Conservation (phyloP, 495 filamentous ascomycete genomes). For the Trichoderma erinaceum region DNA sequence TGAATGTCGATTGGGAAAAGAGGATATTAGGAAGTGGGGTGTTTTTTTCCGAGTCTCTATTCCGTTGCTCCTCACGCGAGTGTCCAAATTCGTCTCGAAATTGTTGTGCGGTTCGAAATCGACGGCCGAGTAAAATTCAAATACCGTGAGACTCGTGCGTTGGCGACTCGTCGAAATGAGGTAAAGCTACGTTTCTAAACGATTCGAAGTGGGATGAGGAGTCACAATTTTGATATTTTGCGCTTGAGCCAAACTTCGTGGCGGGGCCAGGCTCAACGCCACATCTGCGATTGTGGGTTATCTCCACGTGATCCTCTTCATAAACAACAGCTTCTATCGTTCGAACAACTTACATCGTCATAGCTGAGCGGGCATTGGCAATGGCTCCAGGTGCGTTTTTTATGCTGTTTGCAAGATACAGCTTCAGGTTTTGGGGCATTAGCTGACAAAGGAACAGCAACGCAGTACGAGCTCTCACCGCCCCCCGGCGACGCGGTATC, state of each 20-base stretch:
- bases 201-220: conserved; percentile 15
- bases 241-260: conserved; percentile 5
- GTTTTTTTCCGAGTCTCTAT: not conserved
- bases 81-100: not conserved
- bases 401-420: not conserved
- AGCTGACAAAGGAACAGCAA: conserved; percentile 34
- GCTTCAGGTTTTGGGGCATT: not conserved
- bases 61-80: not conserved
- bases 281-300: not conserved
- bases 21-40: conserved; percentile 13
- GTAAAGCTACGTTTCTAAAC: not conserved
- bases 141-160: not conserved
- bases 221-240: conserved; percentile 19
- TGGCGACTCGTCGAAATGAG: not conserved
- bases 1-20: conserved; percentile 6
- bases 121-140: not conserved
- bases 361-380: conserved; percentile 11
- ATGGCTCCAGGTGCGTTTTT: conserved; percentile 26
- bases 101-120: not conserved
- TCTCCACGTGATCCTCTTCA: conserved; percentile 9
- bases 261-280: conserved; percentile 15
- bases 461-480: conserved; percentile 63
- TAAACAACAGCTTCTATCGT: conserved; percentile 13
- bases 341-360: not conserved
- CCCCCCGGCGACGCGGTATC: conserved; percentile 89